Conservation (phyloP, 2,329 filamentous ascomycete genomes). For the Fusarium multiceps region DNA sequence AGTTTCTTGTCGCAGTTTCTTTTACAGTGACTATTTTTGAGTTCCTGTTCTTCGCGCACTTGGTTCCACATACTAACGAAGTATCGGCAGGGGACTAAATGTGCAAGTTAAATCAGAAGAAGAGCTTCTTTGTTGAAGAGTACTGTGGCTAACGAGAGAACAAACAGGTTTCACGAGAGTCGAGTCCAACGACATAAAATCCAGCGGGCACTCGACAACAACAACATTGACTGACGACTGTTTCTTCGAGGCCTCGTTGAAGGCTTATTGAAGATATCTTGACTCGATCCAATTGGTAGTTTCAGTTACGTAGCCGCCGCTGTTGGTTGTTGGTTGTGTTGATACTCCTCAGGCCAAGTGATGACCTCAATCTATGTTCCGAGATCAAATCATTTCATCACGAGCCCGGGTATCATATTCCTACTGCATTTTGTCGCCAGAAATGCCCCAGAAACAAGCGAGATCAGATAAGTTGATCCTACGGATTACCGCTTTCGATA, state of each 20-base stretch:
- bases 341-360: background rate
- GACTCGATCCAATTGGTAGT: background rate
- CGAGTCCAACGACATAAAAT: background rate
- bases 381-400: background rate
- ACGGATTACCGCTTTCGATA: background rate
- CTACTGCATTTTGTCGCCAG: background rate
- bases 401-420: background rate
- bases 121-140: too few relatives aligned
- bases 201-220: background rate
- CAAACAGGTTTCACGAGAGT: background rate
- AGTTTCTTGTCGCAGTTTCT: too few relatives aligned
- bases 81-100: too few relatives aligned
- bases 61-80: too few relatives aligned
- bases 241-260: too few relatives aligned
- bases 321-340: conserved; percentile 15
- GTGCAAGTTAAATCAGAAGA: too few relatives aligned
- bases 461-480: background rate
- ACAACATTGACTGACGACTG: background rate
- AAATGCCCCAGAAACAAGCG: background rate
- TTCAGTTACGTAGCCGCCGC: background rate
- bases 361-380: background rate
- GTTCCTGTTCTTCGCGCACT: too few relatives aligned
- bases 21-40: too few relatives aligned
- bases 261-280: background rate
- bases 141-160: background rate